A percentile compares a stretch with the other conserved stretches of the same genome.
These are phyloP conservation scores for Curvularia sp. DNA, from an alignment of 2,329 filamentous ascomycete genomes.

Conservation along the genomic window DNA sequence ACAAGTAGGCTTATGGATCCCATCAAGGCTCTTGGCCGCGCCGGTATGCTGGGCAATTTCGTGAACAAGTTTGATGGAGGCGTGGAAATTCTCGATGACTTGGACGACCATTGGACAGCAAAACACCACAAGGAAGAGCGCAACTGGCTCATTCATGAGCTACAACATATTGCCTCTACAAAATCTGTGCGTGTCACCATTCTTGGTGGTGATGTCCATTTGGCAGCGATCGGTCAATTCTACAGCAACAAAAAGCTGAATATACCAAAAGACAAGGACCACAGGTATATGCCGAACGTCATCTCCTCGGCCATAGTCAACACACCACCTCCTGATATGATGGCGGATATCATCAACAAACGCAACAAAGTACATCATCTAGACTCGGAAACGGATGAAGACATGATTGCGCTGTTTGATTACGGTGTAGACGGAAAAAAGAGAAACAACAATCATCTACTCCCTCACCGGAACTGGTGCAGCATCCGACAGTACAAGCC, in stretches of 20 bases:
- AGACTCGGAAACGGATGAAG: conserved; percentile 80
- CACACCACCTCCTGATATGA: conserved; percentile 81
- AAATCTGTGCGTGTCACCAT: conserved; percentile 93
- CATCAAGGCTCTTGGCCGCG: conserved; percentile 84
- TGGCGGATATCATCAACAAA: conserved; percentile 92
- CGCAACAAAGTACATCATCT: conserved; percentile 78
- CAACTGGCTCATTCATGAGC: conserved; percentile 82
- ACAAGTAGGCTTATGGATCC: conserved; percentile 88
- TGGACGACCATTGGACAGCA: conserved; percentile 97
- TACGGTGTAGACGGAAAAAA: conserved; percentile 88
- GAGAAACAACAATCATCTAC: conserved; percentile 86
- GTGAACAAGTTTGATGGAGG: conserved; percentile 91
- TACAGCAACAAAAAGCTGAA: conserved; percentile 81
- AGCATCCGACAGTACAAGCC: conserved; percentile 86
- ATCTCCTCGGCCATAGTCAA: conserved; percentile 96
- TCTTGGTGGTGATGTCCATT: conserved; percentile 90
- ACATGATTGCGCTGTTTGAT: conserved; percentile 93
- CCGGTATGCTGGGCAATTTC: conserved; percentile 78
- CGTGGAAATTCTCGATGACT: conserved; percentile 87
- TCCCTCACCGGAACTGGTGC: conserved; percentile 95
- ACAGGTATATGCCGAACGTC: conserved; percentile 95
- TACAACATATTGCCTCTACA: conserved; percentile 91
- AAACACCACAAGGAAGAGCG: conserved; percentile 93
- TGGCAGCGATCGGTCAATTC: conserved; percentile 92
- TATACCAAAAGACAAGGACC: conserved; percentile 86